phyloP scores from a whole-genome alignment of 2,329 filamentous ascomycete genomes.

The Septoria petroselini region DNA sequence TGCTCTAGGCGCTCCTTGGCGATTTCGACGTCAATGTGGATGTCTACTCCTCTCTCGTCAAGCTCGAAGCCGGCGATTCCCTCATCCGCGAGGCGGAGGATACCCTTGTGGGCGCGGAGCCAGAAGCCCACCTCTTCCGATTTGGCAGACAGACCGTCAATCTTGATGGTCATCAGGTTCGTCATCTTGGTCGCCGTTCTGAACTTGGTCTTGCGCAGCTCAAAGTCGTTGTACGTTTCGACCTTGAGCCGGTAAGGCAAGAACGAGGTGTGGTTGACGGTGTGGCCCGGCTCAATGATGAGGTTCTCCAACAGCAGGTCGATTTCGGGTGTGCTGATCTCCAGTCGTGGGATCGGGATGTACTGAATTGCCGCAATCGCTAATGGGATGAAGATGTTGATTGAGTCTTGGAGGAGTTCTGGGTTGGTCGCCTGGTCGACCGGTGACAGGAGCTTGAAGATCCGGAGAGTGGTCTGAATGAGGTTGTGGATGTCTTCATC shows the following conservation, averaged over 20 bases:
- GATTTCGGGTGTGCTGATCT: constrained; percentile 76
- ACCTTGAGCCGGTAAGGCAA: constrained; percentile 79
- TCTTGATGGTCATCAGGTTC: constrained; percentile 65
- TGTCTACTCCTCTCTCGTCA: constrained; percentile 82
- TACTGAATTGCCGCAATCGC: constrained; percentile 76
- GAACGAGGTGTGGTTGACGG: constrained; percentile 83
- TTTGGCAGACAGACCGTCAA: constrained; percentile 78
- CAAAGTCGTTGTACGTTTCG: constrained; percentile 80
- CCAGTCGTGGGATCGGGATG: constrained; percentile 85
- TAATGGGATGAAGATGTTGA: constrained; percentile 77
- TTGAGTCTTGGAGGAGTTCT: constrained; percentile 69
- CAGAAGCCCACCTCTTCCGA: constrained; percentile 90
- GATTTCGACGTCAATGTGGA: constrained; percentile 80
- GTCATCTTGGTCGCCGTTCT: constrained; percentile 68
- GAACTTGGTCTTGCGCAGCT: constrained; percentile 74
- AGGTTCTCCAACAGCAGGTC: constrained; percentile 88
- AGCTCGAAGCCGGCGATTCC: constrained; percentile 83
- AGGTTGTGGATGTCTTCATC: constrained; percentile 72
- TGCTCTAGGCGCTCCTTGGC: constrained; percentile 74
- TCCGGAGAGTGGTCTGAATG: constrained; percentile 60
- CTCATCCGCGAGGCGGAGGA: constrained; percentile 73
- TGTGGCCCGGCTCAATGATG: constrained; percentile 81
- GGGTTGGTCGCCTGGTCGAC: constrained; percentile 61
- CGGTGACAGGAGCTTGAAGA: constrained; percentile 69
- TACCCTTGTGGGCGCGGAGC: constrained; percentile 71